Conservation (phyloP, 2,329 filamentous ascomycete genomes). For the Parafenestella ontariensis region DNA sequence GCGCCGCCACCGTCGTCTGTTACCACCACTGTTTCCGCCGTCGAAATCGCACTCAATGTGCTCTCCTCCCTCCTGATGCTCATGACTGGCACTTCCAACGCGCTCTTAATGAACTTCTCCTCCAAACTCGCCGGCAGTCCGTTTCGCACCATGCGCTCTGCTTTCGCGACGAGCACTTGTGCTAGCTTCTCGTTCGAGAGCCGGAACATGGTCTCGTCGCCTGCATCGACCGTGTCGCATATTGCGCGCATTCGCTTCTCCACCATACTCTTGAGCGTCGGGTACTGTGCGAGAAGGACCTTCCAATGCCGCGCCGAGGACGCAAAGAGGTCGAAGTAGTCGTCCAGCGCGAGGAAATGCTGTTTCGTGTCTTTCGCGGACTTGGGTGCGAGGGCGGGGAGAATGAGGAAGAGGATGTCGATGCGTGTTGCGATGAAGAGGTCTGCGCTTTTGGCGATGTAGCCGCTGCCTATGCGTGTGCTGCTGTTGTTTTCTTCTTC, state of each 20-base stretch:
- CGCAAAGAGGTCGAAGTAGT: conserved; percentile 71
- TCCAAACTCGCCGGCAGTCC: conserved; percentile 83
- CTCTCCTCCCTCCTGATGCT: conserved; percentile 68
- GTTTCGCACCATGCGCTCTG: conserved; percentile 67
- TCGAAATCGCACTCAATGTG: conserved; percentile 36
- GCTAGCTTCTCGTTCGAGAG: conserved; percentile 76
- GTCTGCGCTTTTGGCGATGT: conserved; percentile 71
- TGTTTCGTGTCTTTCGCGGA: conserved; percentile 61
- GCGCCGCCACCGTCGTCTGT: neutral
- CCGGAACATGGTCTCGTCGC: conserved; percentile 85
- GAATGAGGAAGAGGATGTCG: conserved; percentile 82
- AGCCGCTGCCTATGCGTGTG: conserved; percentile 50
- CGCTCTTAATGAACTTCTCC: conserved; percentile 78
- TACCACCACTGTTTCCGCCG: conserved; percentile 20
- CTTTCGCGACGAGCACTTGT: conserved; percentile 72
- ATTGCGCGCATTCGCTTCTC: conserved; percentile 72
- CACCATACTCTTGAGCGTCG: conserved; percentile 53
- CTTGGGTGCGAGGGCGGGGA: conserved; percentile 70
- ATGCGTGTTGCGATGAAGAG: conserved; percentile 84
- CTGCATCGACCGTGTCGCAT: conserved; percentile 83
- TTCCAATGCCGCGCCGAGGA: conserved; percentile 64
- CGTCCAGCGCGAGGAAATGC: conserved; percentile 73
- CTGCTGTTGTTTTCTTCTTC: conserved; percentile 8
- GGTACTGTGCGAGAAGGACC: conserved; percentile 59
- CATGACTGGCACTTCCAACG: conserved; percentile 77